phyloP scores from a whole-genome alignment of 73 alveolate genomes.

The Blepharisma japonicum region DNA sequence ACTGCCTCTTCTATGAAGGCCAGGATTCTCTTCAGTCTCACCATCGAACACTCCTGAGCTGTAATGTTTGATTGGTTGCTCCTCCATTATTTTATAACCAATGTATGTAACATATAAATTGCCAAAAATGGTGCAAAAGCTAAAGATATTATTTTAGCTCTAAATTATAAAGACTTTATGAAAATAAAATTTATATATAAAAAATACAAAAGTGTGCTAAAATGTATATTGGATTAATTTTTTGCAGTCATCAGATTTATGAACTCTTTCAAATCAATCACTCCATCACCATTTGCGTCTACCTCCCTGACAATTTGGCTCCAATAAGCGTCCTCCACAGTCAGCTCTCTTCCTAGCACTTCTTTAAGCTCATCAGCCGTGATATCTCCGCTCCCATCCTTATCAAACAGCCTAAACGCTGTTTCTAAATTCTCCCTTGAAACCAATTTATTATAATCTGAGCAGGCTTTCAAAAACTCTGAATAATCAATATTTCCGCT shows the following conservation, averaged over 20 bases:
- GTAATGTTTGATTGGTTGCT: not conserved
- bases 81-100: no score
- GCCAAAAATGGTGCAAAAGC: no score
- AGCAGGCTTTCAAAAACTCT: conserved; percentile 79
- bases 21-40: not conserved
- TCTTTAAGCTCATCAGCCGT: conserved; percentile 64
- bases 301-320: conserved; percentile 50
- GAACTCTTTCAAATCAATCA: conserved; percentile 51
- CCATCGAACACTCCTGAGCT: not conserved
- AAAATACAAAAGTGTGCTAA: no score
- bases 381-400: conserved; percentile 55
- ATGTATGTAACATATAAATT: no score
- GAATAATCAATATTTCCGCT: conserved; percentile 77
- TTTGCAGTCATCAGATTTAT: conserved; percentile 41
- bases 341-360: conserved; percentile 64
- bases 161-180: no score
- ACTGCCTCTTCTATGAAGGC: not conserved
- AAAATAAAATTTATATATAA: no score
- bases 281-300: conserved; percentile 65
- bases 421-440: conserved; percentile 62
- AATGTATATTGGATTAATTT: not conserved
- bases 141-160: no score
- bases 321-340: conserved; percentile 51
- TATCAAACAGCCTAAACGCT: conserved; percentile 82
- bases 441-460: conserved; percentile 65